These are phyloP conservation scores for Bryoglossum gracile DNA, from an alignment of 495 filamentous ascomycete genomes.

Conservation along the genomic window DNA sequence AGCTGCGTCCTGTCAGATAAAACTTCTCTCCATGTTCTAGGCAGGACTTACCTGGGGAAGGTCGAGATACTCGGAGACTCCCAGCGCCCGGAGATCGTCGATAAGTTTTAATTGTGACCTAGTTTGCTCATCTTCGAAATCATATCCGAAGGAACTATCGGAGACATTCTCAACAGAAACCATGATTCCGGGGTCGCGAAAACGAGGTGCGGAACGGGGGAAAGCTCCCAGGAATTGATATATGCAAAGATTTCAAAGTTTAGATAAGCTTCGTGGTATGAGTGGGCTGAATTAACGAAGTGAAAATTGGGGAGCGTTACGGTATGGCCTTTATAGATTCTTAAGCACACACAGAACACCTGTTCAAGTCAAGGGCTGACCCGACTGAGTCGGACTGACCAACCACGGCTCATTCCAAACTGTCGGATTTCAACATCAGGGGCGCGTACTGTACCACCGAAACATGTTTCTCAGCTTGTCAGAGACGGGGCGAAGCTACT, in stretches of 20 bases:
- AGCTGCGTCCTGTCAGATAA: conserved; percentile 56
- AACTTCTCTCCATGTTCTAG: conserved; percentile 16
- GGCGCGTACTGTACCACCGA: too few relatives aligned
- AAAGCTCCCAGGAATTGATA: too few relatives aligned
- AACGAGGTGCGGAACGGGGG: not conserved
- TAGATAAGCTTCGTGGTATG: too few relatives aligned
- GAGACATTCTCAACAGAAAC: not conserved
- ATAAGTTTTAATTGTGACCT: conserved; percentile 7
- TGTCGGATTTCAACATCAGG: not conserved
- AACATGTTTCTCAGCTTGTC: not conserved
- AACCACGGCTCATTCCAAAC: not conserved
- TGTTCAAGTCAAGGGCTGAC: too few relatives aligned
- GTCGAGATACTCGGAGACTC: conserved; percentile 7
- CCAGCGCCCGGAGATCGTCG: conserved; percentile 6
- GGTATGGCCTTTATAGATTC: not conserved
- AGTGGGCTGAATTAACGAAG: not conserved
- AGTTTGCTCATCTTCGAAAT: conserved; percentile 11
- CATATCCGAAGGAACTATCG: not conserved
- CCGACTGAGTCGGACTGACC: not conserved
- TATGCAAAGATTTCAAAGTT: too few relatives aligned
- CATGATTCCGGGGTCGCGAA: too few relatives aligned
- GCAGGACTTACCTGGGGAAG: conserved; percentile 1
- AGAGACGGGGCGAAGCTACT: too few relatives aligned
- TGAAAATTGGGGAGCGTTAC: not conserved
- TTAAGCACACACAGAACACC: not conserved